phyloP scores from a whole-genome alignment of 768 basidiomycete genomes.

The Lepiota venenata region DNA sequence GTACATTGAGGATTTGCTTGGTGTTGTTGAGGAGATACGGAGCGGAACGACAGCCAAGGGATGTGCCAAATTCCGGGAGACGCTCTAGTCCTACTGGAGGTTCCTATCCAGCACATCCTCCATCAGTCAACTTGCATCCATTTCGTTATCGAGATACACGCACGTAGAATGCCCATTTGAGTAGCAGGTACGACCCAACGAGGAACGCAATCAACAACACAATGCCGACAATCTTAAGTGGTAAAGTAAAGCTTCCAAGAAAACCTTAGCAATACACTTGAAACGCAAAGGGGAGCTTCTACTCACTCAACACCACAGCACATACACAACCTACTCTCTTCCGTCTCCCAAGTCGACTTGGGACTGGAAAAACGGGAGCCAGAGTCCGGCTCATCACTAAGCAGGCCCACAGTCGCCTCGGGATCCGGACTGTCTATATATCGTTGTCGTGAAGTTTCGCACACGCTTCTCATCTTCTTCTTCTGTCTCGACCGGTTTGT shows the following conservation, averaged over 20 bases:
- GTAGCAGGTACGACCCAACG: slow-evolving; percentile 40
- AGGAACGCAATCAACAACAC: slow-evolving; percentile 37
- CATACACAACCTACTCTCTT: slow-evolving; percentile 36
- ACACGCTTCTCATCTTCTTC: slow-evolving; percentile 39
- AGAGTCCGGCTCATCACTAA: slow-evolving; percentile 30
- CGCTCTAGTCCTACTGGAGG: slow-evolving; percentile 48
- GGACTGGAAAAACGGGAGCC: slow-evolving; percentile 26
- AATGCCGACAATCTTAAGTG: slow-evolving; percentile 55
- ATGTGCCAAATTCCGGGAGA: slow-evolving; percentile 53
- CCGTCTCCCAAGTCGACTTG: slow-evolving; percentile 28
- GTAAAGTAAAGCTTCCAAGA: slow-evolving; percentile 40
- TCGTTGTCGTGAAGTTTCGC: not conserved
- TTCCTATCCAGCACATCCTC: slow-evolving; percentile 27
- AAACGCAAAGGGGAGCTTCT: not conserved
- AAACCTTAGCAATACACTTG: not conserved
- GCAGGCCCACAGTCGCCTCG: slow-evolving; percentile 16
- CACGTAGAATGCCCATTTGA: slow-evolving; percentile 47
- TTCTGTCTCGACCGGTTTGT: slow-evolving; percentile 36
- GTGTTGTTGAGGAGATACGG: slow-evolving; percentile 42
- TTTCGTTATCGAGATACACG: slow-evolving; percentile 10
- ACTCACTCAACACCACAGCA: slow-evolving; percentile 51
- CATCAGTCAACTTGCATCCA: not conserved
- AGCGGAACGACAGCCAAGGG: slow-evolving; percentile 46
- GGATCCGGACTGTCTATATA: slow-evolving; percentile 4
- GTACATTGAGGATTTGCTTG: slow-evolving; percentile 30